phyloP scores from a whole-genome alignment of 1,284 basidiomycete species.

The Apiotrichum domesticum region DNA sequence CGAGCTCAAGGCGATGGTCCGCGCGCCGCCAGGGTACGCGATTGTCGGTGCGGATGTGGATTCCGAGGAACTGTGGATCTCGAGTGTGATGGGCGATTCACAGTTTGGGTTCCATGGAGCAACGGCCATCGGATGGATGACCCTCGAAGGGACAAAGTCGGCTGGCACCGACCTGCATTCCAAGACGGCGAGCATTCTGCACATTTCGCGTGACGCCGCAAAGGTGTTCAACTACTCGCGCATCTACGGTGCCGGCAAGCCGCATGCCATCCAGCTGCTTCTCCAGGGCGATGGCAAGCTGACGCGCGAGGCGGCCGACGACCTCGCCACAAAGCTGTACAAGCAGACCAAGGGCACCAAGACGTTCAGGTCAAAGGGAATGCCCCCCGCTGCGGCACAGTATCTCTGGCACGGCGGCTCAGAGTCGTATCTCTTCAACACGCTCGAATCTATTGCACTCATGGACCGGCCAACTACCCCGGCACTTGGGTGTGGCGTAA shows the following conservation, averaged over 20 bases:
- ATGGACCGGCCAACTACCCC: constrained; percentile 83
- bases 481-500: constrained; percentile 89
- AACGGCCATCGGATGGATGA: constrained; percentile 99
- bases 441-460: constrained; percentile 89
- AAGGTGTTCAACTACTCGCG: constrained; percentile 99
- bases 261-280: constrained; percentile 83
- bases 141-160: constrained; percentile 94
- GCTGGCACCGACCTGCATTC: constrained; percentile 95
- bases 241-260: constrained; percentile 96
- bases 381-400: constrained; percentile 22
- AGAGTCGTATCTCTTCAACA: constrained; percentile 98
- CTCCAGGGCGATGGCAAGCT: constrained; percentile 80
- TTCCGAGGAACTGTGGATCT: constrained; percentile 98
- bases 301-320: constrained; percentile 69
- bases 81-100: constrained; percentile 96
- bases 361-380: constrained; percentile 53
- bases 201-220: constrained; percentile 88
- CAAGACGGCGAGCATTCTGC: constrained; percentile 89
- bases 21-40: constrained; percentile 84
- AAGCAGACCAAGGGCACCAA: constrained; percentile 90
- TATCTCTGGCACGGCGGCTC: constrained; percentile 97
- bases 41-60: constrained; percentile 98
- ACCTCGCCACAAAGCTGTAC: constrained; percentile 80
- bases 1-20: constrained; percentile 95
- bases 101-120: constrained; percentile 97